Base-by-base conservation (phyloP, 139 green algal species). In the Prasinococcaceae sp. region DNA sequence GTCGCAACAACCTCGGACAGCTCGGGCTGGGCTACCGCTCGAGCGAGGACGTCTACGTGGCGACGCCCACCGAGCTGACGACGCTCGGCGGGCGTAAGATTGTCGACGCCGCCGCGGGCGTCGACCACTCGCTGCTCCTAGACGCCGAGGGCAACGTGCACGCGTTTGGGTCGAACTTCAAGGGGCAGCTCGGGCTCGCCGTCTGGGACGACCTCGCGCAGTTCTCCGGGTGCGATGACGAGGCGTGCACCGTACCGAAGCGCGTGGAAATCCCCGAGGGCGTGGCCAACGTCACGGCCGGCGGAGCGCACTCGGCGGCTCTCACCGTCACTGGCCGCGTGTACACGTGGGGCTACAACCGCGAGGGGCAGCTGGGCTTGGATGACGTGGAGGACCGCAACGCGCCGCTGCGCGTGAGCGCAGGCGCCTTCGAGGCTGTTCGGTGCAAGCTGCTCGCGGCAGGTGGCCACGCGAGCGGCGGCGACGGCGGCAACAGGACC, bases 361-460 rank as follows among this genome's bases (percentile, higher is more conserved):
- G 49, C 47, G 25, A 56, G 20, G 55, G 55, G 14, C 55, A 63
- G 55, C 55, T 63, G n/a, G 55, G 53, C 9, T 12, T 57, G 30
- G 29, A 29, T 46, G 22, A 45, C 4, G 30, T 27, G 6, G 40
- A 40, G 30, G 8, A 59, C 24, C 37, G 26, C 4, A 56, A 29
- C 16, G 32, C 32, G 32, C 17, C 46, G 14, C 6, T n/a, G 10
- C 9, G 22, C 4, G 46, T 30, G 32, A 39, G 10, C 26, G 30
- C 19, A 12, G 25, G 25, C 25, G 23, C 3, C 23, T 33, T 46
- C 20, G 30, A 46, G n/a, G 30, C 49, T n/a, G n/a, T n/a, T 10
- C 49, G 3, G 10, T 30, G 43, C 16, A 59, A 59, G 29, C 24
- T 50, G 12, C 36, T 59, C 10, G 24, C 37, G 4, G 51, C 37